Conservation (phyloP, 2,329 filamentous ascomycete species). For the Massarina eburnea region DNA sequence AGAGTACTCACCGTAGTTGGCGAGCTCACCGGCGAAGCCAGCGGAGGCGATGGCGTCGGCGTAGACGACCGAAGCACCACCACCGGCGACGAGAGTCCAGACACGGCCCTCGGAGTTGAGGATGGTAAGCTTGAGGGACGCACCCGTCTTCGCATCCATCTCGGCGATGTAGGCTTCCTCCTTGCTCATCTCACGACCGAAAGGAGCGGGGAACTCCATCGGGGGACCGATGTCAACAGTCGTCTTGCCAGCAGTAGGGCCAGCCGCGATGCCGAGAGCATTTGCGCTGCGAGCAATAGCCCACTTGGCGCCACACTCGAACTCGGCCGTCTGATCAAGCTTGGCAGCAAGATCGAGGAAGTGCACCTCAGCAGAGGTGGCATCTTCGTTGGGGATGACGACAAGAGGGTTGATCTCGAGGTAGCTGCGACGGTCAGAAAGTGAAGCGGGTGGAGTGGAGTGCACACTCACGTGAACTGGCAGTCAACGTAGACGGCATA, state of each 20-base stretch:
- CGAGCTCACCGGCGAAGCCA: conserved; percentile 92
- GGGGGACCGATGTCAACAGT: conserved; percentile 95
- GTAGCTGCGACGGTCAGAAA: conserved; percentile 56
- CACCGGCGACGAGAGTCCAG: conserved; percentile 98
- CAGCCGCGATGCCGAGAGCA: conserved; percentile 78
- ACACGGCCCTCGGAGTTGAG: conserved; percentile 89
- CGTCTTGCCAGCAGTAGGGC: conserved; percentile 69
- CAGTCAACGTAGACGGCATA: conserved; percentile 99
- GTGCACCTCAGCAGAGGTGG: conserved; percentile 90
- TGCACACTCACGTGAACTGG: conserved; percentile 75
- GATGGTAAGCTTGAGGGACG: conserved; percentile 96
- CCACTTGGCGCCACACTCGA: conserved; percentile 99
- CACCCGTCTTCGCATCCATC: conserved; percentile 98
- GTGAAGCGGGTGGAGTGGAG: neutral
- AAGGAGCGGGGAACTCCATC: conserved; percentile 98
- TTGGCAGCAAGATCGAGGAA: conserved; percentile 99
- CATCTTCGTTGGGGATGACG: conserved; percentile 90
- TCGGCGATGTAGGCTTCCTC: conserved; percentile 99
- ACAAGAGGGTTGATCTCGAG: conserved; percentile 99
- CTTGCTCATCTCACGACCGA: conserved; percentile 97
- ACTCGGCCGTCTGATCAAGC: conserved; percentile 98
- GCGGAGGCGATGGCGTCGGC: conserved; percentile 97
- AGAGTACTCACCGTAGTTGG: conserved; percentile 99
- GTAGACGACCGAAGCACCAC: conserved; percentile 98
- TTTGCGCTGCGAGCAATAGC: conserved; percentile 89